Evolutionary conservation across 495 filamentous ascomycete genomes (phyloP).

Genomic region (Durotheca rogersii): DNA sequence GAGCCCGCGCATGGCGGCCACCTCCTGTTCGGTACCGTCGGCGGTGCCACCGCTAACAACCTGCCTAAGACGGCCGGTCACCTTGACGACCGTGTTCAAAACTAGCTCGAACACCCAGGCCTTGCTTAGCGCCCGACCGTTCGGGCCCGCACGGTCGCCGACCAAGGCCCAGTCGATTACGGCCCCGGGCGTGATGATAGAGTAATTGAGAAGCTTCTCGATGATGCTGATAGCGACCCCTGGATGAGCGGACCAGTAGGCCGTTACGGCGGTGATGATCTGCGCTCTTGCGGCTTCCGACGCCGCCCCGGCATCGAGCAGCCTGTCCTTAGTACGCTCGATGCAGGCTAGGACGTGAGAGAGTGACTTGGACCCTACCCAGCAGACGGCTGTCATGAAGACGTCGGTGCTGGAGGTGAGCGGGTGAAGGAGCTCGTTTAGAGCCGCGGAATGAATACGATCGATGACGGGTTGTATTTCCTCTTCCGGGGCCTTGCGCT

Average conservation of each 20-base stretch:
- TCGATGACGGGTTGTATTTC: constrained; percentile 77
- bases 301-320: constrained; percentile 71
- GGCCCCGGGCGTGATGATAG: constrained; percentile 76
- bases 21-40: constrained; percentile 35
- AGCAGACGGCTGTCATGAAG: constrained; percentile 89
- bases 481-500: constrained; percentile 77
- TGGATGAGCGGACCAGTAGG: constrained; percentile 91
- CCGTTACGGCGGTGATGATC: constrained; percentile 85
- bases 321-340: constrained; percentile 90
- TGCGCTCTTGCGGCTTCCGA: constrained; percentile 76
- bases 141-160: constrained; percentile 48
- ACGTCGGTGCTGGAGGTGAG: constrained; percentile 84
- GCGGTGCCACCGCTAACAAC: constrained; percentile 56
- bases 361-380: constrained; percentile 88
- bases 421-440: constrained; percentile 67
- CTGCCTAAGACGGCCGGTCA: constrained; percentile 85
- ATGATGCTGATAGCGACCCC: constrained; percentile 91
- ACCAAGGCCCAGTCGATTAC: constrained; percentile 88
- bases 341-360: constrained; percentile 95
- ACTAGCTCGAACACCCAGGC: constrained; percentile 87
- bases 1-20: constrained; percentile 67
- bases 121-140: constrained; percentile 68
- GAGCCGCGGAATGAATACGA: constrained; percentile 72
- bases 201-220: constrained; percentile 97
- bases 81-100: constrained; percentile 82